These are phyloP conservation scores for Phyllostachys edulis DNA, from an alignment of 176 grass and related monocot species.

Conservation along the genomic window DNA sequence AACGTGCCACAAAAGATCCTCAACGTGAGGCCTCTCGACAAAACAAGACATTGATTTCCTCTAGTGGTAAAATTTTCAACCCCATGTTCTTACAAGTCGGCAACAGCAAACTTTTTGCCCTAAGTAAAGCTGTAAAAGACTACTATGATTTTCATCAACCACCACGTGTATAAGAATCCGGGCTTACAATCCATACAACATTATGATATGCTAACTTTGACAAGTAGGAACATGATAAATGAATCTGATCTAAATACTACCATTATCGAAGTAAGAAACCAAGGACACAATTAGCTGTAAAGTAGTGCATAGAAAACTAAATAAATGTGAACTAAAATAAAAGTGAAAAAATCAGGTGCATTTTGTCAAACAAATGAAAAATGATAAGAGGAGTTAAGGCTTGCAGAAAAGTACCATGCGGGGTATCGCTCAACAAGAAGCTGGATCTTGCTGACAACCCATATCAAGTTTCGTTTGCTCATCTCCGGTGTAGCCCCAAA, in stretches of 20 bases:
- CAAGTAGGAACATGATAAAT: too few relatives aligned
- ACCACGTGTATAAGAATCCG: background rate
- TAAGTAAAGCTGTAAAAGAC: too few relatives aligned
- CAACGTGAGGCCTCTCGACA: background rate
- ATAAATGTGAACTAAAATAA: background rate
- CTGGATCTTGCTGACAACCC: slow-evolving; percentile 99
- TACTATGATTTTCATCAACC: background rate
- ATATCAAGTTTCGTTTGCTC: slow-evolving; percentile 96
- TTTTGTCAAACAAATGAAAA: background rate
- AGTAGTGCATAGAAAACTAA: background rate
- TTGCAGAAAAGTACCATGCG: background rate
- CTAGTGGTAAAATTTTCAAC: background rate
- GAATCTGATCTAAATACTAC: background rate
- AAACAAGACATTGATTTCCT: background rate
- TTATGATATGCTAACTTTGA: background rate
- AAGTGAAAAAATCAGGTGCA: background rate
- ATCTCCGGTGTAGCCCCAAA: slow-evolving; percentile 96
- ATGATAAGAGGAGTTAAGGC: background rate
- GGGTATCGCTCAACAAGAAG: slow-evolving; percentile 87
- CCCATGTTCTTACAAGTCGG: background rate
- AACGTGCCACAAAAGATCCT: too few relatives aligned
- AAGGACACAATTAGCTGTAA: background rate
- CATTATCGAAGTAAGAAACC: background rate
- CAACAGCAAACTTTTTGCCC: background rate
- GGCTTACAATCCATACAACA: background rate